phyloP scores from a whole-genome alignment of 2,329 filamentous ascomycete genomes.

The Pyrenochaeta sp. region DNA sequence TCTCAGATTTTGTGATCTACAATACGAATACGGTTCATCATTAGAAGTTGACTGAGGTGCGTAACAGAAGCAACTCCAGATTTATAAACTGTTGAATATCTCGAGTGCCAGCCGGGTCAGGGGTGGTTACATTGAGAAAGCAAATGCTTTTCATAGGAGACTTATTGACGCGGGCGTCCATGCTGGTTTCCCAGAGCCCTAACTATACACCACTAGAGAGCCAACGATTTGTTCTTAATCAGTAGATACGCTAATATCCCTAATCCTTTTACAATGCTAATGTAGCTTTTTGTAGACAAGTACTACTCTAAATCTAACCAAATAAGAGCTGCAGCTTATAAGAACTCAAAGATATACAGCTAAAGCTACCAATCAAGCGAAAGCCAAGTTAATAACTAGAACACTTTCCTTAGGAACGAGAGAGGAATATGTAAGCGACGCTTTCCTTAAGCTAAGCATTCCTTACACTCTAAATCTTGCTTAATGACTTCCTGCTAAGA shows the following conservation, averaged over 20 bases:
- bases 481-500: constrained; percentile 13
- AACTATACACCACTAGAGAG: background rate
- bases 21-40: too few relatives aligned
- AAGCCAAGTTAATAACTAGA: constrained; percentile 13
- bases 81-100: too few relatives aligned
- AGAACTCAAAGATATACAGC: constrained; percentile 11
- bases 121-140: constrained; percentile 18
- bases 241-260: too few relatives aligned
- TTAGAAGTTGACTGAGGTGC: too few relatives aligned
- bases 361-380: constrained; percentile 17
- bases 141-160: constrained; percentile 16
- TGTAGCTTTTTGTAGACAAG: constrained; percentile 16
- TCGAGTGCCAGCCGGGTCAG: too few relatives aligned
- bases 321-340: constrained; percentile 12
- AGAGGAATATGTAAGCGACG: constrained; percentile 10
- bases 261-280: too few relatives aligned
- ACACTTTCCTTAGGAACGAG: constrained; percentile 18
- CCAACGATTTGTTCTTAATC: constrained; percentile 12
- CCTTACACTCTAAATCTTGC: constrained; percentile 16
- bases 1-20: too few relatives aligned
- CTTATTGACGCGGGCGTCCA: constrained; percentile 9
- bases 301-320: constrained; percentile 13
- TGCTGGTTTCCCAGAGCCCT: constrained; percentile 15
- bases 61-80: too few relatives aligned
- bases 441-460: constrained; percentile 15